Conservation (phyloP, 805 yeast species). For the Saccharomycopsis synnaedendra region DNA sequence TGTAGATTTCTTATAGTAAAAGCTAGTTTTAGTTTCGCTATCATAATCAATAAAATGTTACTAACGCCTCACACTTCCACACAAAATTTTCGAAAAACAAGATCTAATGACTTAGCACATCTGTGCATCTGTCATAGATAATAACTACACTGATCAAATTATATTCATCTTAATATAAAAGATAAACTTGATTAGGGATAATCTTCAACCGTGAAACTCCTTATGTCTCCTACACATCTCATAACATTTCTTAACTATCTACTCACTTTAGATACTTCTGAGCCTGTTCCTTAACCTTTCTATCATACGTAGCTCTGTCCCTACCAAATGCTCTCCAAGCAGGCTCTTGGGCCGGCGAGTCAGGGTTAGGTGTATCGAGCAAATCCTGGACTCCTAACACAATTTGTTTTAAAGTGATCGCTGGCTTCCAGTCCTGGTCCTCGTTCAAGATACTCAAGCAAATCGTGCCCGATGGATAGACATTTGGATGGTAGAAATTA, state of each 20-base stretch:
- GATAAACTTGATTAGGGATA: too few species aligned
- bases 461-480: constrained; percentile 94
- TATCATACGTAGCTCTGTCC: constrained; percentile 59
- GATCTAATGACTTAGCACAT: too few species aligned
- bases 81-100: too few species aligned
- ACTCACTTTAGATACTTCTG: constrained; percentile 43
- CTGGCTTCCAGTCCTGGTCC: constrained; percentile 97
- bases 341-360: constrained; percentile 95
- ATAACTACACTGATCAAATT: too few species aligned
- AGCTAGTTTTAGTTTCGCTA: too few species aligned
- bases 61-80: too few species aligned
- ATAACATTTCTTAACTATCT: background rate
- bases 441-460: constrained; percentile 90
- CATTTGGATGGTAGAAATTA: constrained; percentile 92
- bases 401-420: constrained; percentile 82
- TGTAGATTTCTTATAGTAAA: too few species aligned
- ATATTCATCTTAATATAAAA: too few species aligned
- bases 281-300: constrained; percentile 74
- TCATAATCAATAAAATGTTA: too few species aligned
- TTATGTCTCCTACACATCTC: too few species aligned
- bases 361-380: constrained; percentile 81
- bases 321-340: constrained; percentile 82
- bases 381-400: constrained; percentile 88
- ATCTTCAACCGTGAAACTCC: too few species aligned
- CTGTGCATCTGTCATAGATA: too few species aligned